Percentiles rank a stretch among this genome's conserved stretches.
Conservation (phyloP, 148 eudicot genomes). For the Vaccinium vitisidaea region DNA sequence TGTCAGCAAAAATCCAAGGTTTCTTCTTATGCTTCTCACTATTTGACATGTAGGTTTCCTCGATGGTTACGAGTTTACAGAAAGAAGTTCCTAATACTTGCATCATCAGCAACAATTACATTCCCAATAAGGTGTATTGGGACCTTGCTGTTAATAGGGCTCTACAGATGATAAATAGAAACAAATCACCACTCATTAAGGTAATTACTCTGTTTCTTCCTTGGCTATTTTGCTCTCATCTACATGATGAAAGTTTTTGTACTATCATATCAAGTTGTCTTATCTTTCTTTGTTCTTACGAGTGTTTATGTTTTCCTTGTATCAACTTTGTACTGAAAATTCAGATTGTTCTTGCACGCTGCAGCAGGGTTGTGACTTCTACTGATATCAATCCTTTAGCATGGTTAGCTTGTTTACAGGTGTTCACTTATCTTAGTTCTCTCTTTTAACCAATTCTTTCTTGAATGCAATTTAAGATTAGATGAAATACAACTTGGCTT, state of each 20-base stretch:
- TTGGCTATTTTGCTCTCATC: not conserved
- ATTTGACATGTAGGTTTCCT: conserved; percentile 53
- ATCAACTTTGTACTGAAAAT: conserved; percentile 9
- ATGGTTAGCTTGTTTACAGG: conserved; percentile 91
- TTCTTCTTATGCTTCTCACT: not conserved
- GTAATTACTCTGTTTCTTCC: conserved; percentile 16
- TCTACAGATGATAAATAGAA: conserved; percentile 59
- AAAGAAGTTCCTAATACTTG: conserved; percentile 43
- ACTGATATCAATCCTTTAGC: conserved; percentile 75
- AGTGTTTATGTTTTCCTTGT: not conserved
- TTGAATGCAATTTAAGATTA: not conserved
- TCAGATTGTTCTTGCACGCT: conserved; percentile 98
- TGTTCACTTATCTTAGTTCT: conserved; percentile 23
- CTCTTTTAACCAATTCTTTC: not conserved
- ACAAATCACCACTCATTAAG: conserved; percentile 67
- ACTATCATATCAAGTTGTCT: not conserved
- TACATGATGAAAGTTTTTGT: not conserved
- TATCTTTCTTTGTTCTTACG: not conserved
- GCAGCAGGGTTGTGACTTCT: conserved; percentile 71
- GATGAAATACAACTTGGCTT: not conserved
- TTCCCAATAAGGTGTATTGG: conserved; percentile 67
- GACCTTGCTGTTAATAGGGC: conserved; percentile 66
- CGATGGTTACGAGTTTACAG: conserved; percentile 32
- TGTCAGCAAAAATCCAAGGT: not conserved
- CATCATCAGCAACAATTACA: conserved; percentile 40